A percentile compares a stretch with the other conserved stretches of the same genome.
phyloP scores from a whole-genome alignment of 2,329 filamentous ascomycete genomes.

The Xylariaceae sp. region DNA sequence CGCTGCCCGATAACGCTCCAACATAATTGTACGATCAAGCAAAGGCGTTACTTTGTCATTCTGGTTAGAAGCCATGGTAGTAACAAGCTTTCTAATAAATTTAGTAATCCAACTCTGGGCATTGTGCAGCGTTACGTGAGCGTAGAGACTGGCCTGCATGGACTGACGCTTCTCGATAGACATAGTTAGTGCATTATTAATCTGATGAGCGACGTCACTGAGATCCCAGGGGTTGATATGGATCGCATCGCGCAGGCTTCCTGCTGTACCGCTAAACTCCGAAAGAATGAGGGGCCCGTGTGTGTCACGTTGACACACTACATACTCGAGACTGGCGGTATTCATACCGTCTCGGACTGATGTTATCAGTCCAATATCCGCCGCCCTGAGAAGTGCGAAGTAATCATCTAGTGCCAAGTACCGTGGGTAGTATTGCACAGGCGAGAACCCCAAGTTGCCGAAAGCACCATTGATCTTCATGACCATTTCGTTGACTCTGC shows the following conservation, averaged over 20 bases:
- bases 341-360: slow-evolving; percentile 98
- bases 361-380: slow-evolving; percentile 89
- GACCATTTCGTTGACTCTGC: slow-evolving; percentile 85
- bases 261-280: slow-evolving; percentile 92
- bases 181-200: slow-evolving; percentile 80
- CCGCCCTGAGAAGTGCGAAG: slow-evolving; percentile 85
- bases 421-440: slow-evolving; percentile 91
- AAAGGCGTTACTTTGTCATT: slow-evolving; percentile 74
- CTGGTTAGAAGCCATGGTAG: slow-evolving; percentile 73
- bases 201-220: slow-evolving; percentile 75
- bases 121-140: slow-evolving; percentile 79
- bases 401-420: slow-evolving; percentile 89
- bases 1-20: slow-evolving; percentile 70
- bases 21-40: slow-evolving; percentile 69
- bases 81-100: slow-evolving; percentile 74
- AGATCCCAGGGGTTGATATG: slow-evolving; percentile 98
- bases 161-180: slow-evolving; percentile 57
- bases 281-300: slow-evolving; percentile 89
- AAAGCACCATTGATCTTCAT: slow-evolving; percentile 88
- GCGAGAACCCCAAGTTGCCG: slow-evolving; percentile 82
- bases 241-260: slow-evolving; percentile 78
- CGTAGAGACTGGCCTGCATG: slow-evolving; percentile 73
- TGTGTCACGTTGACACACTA: slow-evolving; percentile 83
- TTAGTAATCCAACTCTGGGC: slow-evolving; percentile 82
- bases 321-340: slow-evolving; percentile 91